A percentile compares a stretch with the other conserved stretches of the same genome.
phyloP scores from a whole-genome alignment of 192 early-diverging fungal genomes.

The Cladochytrium replicatum region DNA sequence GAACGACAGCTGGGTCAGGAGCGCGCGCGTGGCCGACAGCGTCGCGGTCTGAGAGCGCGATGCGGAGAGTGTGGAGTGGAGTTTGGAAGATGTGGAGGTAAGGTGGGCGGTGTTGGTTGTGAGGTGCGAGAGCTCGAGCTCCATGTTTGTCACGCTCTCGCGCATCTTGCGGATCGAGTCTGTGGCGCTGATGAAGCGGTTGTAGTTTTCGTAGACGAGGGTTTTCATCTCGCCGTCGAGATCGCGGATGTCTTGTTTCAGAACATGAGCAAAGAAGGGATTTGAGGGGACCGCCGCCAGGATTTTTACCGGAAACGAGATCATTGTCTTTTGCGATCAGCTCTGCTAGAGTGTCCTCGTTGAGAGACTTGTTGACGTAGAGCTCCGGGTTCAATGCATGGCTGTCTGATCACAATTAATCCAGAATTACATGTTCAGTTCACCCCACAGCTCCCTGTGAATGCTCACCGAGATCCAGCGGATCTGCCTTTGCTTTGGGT shows the following conservation, averaged over 20 bases:
- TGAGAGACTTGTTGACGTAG: constrained; percentile 64
- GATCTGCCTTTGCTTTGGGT: constrained; percentile 37
- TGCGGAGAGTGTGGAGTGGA: neutral
- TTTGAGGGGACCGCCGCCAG: neutral
- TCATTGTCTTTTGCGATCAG: constrained; percentile 68
- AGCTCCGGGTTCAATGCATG: constrained; percentile 65
- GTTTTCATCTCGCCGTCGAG: constrained; percentile 96
- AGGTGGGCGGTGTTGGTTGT: neutral
- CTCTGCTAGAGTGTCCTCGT: constrained; percentile 54
- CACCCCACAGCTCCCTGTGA: neutral
- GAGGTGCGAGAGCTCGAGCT: neutral
- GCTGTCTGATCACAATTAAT: constrained; percentile 35
- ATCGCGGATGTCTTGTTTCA: constrained; percentile 57
- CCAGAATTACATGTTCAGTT: neutral
- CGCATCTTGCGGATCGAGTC: constrained; percentile 73
- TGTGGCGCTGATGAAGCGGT: constrained; percentile 90
- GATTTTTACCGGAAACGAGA: constrained; percentile 49
- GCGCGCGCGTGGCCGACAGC: neutral
- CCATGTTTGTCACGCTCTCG: neutral
- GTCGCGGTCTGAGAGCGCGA: neutral
- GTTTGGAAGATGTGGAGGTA: neutral
- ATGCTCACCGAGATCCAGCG: constrained; percentile 58
- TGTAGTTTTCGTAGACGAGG: constrained; percentile 97
- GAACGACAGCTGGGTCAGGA: too few relatives aligned
- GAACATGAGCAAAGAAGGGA: constrained; percentile 1